phyloP scores from a whole-genome alignment of 805 yeast species.

The Metschnikowia gelsemii region DNA sequence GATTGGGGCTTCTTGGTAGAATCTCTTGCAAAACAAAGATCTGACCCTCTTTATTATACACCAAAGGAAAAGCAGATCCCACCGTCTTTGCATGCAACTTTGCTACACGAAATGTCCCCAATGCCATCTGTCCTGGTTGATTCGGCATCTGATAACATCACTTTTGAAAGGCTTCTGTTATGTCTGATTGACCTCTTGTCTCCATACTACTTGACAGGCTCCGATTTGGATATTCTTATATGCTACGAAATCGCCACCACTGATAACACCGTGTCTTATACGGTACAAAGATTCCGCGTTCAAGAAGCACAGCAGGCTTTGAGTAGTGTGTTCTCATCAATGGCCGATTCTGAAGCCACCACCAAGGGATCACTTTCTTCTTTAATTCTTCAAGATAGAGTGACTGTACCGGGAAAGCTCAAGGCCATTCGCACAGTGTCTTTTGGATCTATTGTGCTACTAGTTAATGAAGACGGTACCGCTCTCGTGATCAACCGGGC shows the following conservation, averaged over 20 bases:
- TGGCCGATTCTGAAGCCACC: constrained; percentile 24
- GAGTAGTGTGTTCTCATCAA: constrained; percentile 31
- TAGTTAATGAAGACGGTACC: constrained; percentile 44
- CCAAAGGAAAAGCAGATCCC: constrained; percentile 43
- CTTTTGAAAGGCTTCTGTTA: constrained; percentile 2
- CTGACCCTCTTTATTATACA: constrained; percentile 50
- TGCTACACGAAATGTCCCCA: constrained; percentile 29
- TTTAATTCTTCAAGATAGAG: constrained; percentile 29
- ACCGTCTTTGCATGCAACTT: constrained; percentile 41
- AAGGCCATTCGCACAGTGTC: constrained; percentile 34
- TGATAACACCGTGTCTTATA: constrained; percentile 18
- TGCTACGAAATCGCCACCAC: constrained; percentile 32
- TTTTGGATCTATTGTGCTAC: constrained; percentile 40
- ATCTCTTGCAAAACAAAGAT: constrained; percentile 46
- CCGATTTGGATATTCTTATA: constrained; percentile 47
- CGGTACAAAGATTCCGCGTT: constrained; percentile 31
- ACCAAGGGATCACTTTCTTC: constrained; percentile 6
- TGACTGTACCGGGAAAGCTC: constrained; percentile 26
- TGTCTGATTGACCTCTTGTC: constrained; percentile 43
- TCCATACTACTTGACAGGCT: constrained; percentile 42
- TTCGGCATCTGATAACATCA: background rate
- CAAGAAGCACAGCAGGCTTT: constrained; percentile 24
- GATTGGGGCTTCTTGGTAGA: constrained; percentile 57
- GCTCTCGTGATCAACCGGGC: constrained; percentile 47
- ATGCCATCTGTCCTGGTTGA: constrained; percentile 6